These are phyloP conservation scores for Infundibulicybe gibba DNA, from an alignment of 768 basidiomycete species.

Conservation along the genomic window DNA sequence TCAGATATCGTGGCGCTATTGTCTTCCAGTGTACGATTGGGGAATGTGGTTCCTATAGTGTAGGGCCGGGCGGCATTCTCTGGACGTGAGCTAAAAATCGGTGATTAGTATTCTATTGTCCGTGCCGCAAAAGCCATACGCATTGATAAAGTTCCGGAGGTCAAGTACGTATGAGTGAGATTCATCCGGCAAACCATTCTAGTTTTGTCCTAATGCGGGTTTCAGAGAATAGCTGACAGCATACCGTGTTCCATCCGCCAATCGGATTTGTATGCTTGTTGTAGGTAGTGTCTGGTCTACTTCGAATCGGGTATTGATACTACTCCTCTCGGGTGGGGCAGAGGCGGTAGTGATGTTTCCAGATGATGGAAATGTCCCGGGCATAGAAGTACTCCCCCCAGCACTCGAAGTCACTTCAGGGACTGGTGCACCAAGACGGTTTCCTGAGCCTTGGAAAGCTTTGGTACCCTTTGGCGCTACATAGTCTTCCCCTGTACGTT, in stretches of 20 bases:
- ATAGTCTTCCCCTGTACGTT: constrained; percentile 71
- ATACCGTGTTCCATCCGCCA: constrained; percentile 89
- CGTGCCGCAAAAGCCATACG: constrained; percentile 49
- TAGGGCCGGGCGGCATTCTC: constrained; percentile 62
- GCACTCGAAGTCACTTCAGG: constrained; percentile 31
- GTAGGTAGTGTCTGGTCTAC: constrained; percentile 82
- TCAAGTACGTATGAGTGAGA: constrained; percentile 83
- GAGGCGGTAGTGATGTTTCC: constrained; percentile 16
- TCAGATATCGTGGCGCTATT: constrained; percentile 61
- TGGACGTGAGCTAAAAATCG: constrained; percentile 55
- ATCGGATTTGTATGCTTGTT: constrained; percentile 85
- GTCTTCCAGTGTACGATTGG: constrained; percentile 69
- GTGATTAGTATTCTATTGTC: not conserved
- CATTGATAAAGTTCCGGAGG: constrained; percentile 83
- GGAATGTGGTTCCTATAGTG: constrained; percentile 87
- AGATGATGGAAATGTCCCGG: constrained; percentile 54
- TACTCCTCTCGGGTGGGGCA: constrained; percentile 24
- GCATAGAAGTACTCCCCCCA: constrained; percentile 35
- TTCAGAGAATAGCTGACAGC: constrained; percentile 5
- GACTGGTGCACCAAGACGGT: constrained; percentile 78
- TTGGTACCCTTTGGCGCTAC: constrained; percentile 46
- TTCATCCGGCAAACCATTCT: constrained; percentile 89
- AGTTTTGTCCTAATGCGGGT: not conserved
- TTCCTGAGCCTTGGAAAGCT: constrained; percentile 70
- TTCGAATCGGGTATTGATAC: constrained; percentile 58